Evolutionary conservation across 1,139 yeast genomes (phyloP).

Genomic region (Kodamaea arcana): DNA sequence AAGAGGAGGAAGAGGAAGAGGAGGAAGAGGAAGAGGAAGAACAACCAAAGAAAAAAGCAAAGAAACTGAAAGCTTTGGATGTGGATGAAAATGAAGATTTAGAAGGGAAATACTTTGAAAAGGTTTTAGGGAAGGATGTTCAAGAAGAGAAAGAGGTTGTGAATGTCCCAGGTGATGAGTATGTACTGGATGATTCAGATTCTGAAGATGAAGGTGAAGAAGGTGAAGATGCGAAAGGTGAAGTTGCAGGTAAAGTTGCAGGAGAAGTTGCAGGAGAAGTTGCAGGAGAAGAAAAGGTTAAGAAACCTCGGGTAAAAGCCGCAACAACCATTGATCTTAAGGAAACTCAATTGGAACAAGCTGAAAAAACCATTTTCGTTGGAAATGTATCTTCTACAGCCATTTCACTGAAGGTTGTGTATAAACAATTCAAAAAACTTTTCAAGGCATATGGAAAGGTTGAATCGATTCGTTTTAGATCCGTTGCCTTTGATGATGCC

Average conservation of each 20-base stretch:
- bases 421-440: constrained; percentile 60
- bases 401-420: constrained; percentile 57
- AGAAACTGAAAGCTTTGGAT: constrained; percentile 18
- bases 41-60: constrained; percentile 10
- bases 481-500: constrained; percentile 84
- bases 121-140: constrained; percentile 27
- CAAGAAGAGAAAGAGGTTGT: constrained; percentile 12
- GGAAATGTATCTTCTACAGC: constrained; percentile 76
- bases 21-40: constrained; percentile 14
- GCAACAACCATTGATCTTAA: constrained; percentile 49
- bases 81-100: constrained; percentile 42
- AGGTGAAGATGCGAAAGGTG: constrained; percentile 9
- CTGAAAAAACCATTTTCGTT: constrained; percentile 83
- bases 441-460: constrained; percentile 59
- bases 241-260: constrained; percentile 5
- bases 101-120: constrained; percentile 45
- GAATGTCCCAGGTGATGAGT: constrained; percentile 10
- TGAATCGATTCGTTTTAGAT: constrained; percentile 80
- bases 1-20: constrained; percentile 17
- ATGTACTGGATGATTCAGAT: constrained; percentile 10
- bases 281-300: constrained; percentile 11
- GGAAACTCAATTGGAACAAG: constrained; percentile 73
- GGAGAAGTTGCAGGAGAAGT: constrained; percentile 10
- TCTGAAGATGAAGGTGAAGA: constrained; percentile 8
- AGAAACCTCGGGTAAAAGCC: constrained; percentile 3